These are phyloP conservation scores for Cercospora zeae-maydis DNA, from an alignment of 2,329 filamentous ascomycete species.

Conservation along the genomic window DNA sequence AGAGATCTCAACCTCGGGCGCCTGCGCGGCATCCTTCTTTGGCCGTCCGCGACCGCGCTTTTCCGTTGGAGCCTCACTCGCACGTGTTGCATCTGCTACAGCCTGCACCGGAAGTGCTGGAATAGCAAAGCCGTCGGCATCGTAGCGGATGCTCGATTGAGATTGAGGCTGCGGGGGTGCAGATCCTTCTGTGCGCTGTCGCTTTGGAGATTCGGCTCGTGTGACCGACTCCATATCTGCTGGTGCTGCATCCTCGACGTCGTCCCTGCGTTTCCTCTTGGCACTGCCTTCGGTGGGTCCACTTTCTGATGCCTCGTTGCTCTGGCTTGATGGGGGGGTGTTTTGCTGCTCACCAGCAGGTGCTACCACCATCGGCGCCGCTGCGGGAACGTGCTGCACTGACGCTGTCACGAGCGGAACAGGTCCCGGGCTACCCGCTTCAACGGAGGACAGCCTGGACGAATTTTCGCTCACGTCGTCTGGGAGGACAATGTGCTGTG, in stretches of 20 bases:
- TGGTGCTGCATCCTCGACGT: constrained; percentile 15
- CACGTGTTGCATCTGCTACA: background rate
- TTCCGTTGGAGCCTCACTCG: constrained; percentile 14
- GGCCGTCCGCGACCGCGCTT: constrained; percentile 36
- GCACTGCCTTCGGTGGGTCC: background rate
- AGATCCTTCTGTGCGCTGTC: constrained; percentile 13
- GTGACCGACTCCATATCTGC: constrained; percentile 6
- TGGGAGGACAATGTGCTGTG: constrained; percentile 14
- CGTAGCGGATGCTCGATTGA: constrained; percentile 29
- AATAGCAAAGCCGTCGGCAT: constrained; percentile 44
- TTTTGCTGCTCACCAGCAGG: background rate
- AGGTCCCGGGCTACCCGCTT: constrained; percentile 14
- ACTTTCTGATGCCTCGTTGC: background rate
- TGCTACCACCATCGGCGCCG: constrained; percentile 9
- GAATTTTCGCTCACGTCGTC: constrained; percentile 23
- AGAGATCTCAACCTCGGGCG: constrained; percentile 36
- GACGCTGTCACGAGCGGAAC: background rate
- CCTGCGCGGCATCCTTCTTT: constrained; percentile 33
- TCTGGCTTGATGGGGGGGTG: constrained; percentile 14
- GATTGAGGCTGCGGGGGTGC: background rate
- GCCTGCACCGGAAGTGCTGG: constrained; percentile 30
- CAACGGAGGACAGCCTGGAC: constrained; percentile 25
- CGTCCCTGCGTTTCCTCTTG: constrained; percentile 20
- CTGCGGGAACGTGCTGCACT: constrained; percentile 9
- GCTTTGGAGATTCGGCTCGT: constrained; percentile 21